Percentiles rank a stretch among this genome's conserved stretches.
Conservation (phyloP, 371 early-diverging fungal species). For the Rhizomucor miehei region DNA sequence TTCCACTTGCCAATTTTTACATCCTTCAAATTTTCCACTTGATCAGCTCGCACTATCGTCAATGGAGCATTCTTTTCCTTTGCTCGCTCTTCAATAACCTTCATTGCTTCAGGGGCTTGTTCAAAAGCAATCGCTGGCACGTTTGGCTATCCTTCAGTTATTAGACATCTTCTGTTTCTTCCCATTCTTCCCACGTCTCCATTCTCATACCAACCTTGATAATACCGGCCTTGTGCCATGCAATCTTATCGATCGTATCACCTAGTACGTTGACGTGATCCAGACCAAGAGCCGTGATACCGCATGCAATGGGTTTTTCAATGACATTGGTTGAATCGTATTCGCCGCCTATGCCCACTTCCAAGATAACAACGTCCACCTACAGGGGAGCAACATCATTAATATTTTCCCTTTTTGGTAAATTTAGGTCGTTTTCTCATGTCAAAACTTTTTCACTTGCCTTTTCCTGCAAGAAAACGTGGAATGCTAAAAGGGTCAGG, state of each 20-base stretch:
- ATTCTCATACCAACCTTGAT: constrained; percentile 64
- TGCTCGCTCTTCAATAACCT: constrained; percentile 69
- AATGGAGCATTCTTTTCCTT: constrained; percentile 50
- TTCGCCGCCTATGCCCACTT: constrained; percentile 85
- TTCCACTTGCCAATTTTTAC: constrained; percentile 13
- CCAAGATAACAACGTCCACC: constrained; percentile 78
- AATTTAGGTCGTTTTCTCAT: too few relatives aligned
- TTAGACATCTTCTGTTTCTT: too few relatives aligned
- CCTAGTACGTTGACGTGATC: constrained; percentile 80
- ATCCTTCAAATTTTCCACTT: constrained; percentile 10
- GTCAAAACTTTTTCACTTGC: too few relatives aligned
- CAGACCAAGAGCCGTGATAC: constrained; percentile 78
- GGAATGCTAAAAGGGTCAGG: constrained; percentile 86
- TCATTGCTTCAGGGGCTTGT: constrained; percentile 70
- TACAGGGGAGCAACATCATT: neutral
- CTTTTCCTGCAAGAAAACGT: constrained; percentile 81
- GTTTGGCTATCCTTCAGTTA: constrained; percentile 32
- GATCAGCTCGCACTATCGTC: constrained; percentile 10
- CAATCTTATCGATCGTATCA: constrained; percentile 76
- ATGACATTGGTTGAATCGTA: constrained; percentile 86
- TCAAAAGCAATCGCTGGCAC: constrained; percentile 71
- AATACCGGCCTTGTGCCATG: constrained; percentile 95
- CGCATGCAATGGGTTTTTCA: constrained; percentile 69
- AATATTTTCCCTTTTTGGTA: too few relatives aligned
- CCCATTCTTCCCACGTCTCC: too few relatives aligned